Evolutionary conservation across 768 basidiomycete genomes (phyloP).

Genomic region (Auriscalpium orientale): DNA sequence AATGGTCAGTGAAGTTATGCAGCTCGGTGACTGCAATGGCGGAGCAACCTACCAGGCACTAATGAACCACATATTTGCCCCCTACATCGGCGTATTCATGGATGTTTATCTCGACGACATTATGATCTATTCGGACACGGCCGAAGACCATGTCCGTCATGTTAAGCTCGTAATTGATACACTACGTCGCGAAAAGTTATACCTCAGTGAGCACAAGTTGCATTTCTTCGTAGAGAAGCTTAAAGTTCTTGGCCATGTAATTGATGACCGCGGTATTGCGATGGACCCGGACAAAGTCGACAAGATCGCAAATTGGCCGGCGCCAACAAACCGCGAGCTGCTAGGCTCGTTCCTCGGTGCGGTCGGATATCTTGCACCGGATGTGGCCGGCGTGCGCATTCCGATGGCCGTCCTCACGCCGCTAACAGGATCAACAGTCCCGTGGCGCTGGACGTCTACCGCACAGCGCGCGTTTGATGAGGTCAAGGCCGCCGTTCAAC

Average conservation of each 20-base stretch:
- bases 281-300: constrained; percentile 30
- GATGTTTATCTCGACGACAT: too few relatives aligned
- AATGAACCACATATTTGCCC: constrained; percentile 33
- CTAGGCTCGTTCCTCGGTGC: background rate
- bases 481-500: constrained; percentile 17
- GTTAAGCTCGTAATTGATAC: constrained; percentile 25
- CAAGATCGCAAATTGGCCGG: constrained; percentile 26
- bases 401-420: background rate
- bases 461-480: constrained; percentile 23
- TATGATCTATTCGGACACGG: constrained; percentile 28
- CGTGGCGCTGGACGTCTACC: constrained; percentile 12
- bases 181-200: constrained; percentile 23
- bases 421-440: too few relatives aligned
- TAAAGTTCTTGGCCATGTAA: constrained; percentile 28
- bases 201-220: constrained; percentile 24
- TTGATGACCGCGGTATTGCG: constrained; percentile 33
- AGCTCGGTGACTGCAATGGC: constrained; percentile 38
- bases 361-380: background rate
- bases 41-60: constrained; percentile 39
- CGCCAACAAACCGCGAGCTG: constrained; percentile 12
- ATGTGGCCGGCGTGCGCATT: background rate
- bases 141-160: constrained; percentile 32
- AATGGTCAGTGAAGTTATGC: constrained; percentile 33
- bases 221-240: background rate
- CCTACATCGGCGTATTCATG: constrained; percentile 32